These are phyloP conservation scores for Jimgerdemannia flammicorona DNA, from an alignment of 192 early-diverging fungal species.

Conservation along the genomic window DNA sequence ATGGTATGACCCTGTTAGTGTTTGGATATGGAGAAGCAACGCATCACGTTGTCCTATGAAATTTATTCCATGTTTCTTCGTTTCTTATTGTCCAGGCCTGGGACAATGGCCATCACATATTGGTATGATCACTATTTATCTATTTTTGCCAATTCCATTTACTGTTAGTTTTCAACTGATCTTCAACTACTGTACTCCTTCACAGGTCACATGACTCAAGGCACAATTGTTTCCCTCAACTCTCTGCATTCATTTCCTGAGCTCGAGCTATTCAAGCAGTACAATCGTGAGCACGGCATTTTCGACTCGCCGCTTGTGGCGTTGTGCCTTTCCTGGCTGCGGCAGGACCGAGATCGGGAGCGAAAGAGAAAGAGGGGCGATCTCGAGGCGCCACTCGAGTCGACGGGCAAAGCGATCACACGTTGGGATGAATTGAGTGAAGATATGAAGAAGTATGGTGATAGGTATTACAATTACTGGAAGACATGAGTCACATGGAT, in stretches of 20 bases:
- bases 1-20: constrained; percentile 41
- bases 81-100: no score
- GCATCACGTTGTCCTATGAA: no score
- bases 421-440: constrained; percentile 45
- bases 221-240: constrained; percentile 40
- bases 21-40: no score
- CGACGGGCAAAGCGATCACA: constrained; percentile 26
- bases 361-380: background rate
- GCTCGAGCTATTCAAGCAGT: constrained; percentile 34
- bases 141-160: constrained; percentile 73
- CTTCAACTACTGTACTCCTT: no score
- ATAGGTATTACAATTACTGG: constrained; percentile 50
- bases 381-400: constrained; percentile 14
- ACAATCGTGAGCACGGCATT: constrained; percentile 6
- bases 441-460: constrained; percentile 39
- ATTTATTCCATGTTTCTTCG: no score
- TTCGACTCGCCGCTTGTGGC: constrained; percentile 28
- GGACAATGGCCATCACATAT: background rate
- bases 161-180: no score
- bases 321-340: constrained; percentile 50
- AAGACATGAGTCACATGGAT: no score
- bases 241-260: constrained; percentile 46
- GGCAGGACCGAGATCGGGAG: constrained; percentile 44
- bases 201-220: constrained; percentile 56
- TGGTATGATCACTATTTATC: constrained; percentile 12